phyloP scores from a whole-genome alignment of 768 basidiomycete species.

The Boletus rufocinnamomeus region DNA sequence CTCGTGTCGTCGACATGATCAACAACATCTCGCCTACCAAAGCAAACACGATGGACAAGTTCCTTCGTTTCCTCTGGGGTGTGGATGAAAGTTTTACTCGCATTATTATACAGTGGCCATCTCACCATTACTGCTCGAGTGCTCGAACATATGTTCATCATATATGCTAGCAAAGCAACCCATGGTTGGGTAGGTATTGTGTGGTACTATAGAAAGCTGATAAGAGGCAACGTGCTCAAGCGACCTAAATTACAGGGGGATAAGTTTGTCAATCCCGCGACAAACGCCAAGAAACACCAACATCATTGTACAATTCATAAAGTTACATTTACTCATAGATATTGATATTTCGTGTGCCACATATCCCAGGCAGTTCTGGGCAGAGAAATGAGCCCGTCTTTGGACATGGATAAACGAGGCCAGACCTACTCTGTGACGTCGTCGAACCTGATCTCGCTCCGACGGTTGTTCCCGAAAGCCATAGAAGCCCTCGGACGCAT shows the following conservation, averaged over 20 bases:
- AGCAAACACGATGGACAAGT: constrained; percentile 48
- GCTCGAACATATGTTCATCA: constrained; percentile 8
- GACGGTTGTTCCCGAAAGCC: not conserved
- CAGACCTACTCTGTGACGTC: not conserved
- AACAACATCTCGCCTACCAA: constrained; percentile 45
- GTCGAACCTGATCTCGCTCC: constrained; percentile 13
- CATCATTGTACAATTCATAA: not conserved
- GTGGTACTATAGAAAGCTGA: not conserved
- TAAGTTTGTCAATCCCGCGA: not conserved
- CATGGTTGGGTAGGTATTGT: constrained; percentile 5
- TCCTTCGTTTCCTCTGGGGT: constrained; percentile 50
- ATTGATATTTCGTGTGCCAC: no score
- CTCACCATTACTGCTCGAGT: not conserved
- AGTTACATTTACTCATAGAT: not conserved
- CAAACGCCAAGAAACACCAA: not conserved
- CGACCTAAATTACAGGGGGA: not conserved
- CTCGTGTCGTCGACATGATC: constrained; percentile 51
- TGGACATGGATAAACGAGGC: not conserved
- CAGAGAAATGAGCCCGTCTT: not conserved
- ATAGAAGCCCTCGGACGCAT: not conserved
- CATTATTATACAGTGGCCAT: not conserved
- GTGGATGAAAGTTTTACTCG: constrained; percentile 44
- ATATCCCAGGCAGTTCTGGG: not conserved
- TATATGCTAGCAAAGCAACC: not conserved
- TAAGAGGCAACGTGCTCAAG: not conserved